phyloP scores from a whole-genome alignment of 2,329 filamentous ascomycete species.

The Colletotrichum paranaense region DNA sequence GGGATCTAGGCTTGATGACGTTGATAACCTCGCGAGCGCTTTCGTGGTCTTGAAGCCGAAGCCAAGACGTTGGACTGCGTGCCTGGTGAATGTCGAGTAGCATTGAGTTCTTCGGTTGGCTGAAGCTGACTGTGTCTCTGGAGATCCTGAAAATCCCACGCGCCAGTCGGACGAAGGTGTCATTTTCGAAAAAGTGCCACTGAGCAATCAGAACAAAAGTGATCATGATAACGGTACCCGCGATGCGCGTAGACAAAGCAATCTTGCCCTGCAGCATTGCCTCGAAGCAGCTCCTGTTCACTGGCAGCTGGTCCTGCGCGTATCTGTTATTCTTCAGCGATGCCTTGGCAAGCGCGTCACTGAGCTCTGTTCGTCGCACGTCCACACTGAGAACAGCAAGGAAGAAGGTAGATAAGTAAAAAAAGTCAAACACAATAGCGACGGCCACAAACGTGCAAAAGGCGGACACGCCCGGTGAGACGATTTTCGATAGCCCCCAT shows the following conservation, averaged over 20 bases:
- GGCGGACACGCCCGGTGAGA: slow-evolving; percentile 76
- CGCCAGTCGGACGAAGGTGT: slow-evolving; percentile 53
- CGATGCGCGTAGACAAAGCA: slow-evolving; percentile 78
- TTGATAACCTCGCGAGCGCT: slow-evolving; percentile 81
- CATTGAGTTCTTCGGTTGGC: slow-evolving; percentile 46
- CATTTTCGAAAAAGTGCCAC: slow-evolving; percentile 80
- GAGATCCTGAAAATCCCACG: slow-evolving; percentile 47
- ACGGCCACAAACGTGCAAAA: slow-evolving; percentile 83
- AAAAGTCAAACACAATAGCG: slow-evolving; percentile 80
- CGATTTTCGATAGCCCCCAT: slow-evolving; percentile 72
- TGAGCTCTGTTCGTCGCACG: slow-evolving; percentile 79
- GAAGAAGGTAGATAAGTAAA: slow-evolving; percentile 84
- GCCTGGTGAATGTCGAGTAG: slow-evolving; percentile 77
- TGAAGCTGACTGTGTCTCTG: slow-evolving; percentile 41
- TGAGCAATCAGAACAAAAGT: slow-evolving; percentile 80
- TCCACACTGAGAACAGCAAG: slow-evolving; percentile 83
- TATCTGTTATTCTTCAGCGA: slow-evolving; percentile 53
- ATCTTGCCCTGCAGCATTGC: slow-evolving; percentile 72
- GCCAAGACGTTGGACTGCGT: slow-evolving; percentile 80
- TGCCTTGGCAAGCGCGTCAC: slow-evolving; percentile 74
- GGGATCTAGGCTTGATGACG: slow-evolving; percentile 77
- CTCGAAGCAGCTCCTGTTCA: slow-evolving; percentile 64
- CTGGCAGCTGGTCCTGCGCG: slow-evolving; percentile 45
- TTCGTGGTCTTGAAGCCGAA: slow-evolving; percentile 81
- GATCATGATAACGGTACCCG: slow-evolving; percentile 78